Conservation (phyloP, 2,329 filamentous ascomycete species). For the Monilinia fructigena region DNA sequence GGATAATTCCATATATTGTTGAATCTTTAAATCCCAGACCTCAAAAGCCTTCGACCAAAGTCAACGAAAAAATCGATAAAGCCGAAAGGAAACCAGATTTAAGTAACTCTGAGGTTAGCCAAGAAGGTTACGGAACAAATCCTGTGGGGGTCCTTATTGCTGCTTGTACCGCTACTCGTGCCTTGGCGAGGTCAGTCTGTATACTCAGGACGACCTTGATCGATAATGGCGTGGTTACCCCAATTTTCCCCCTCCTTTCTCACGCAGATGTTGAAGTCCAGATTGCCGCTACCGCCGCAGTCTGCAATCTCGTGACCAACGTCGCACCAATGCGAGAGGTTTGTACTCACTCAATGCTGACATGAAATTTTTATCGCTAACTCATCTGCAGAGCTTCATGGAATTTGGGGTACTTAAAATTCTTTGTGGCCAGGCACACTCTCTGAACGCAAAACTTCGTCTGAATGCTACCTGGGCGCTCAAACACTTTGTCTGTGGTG, state of each 20-base stretch:
- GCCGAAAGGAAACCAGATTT: slow-evolving; percentile 29
- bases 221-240: slow-evolving; percentile 77
- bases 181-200: slow-evolving; percentile 80
- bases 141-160: slow-evolving; percentile 76
- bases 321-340: slow-evolving; percentile 91
- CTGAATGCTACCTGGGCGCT: slow-evolving; percentile 90
- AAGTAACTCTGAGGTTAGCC: slow-evolving; percentile 26
- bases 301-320: slow-evolving; percentile 83
- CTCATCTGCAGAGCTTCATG: slow-evolving; percentile 59
- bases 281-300: slow-evolving; percentile 78
- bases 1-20: slow-evolving; percentile 77
- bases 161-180: slow-evolving; percentile 77
- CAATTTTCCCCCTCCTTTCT: slow-evolving; percentile 71
- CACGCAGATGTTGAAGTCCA: slow-evolving; percentile 77
- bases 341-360: slow-evolving; percentile 42
- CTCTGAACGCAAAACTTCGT: slow-evolving; percentile 72
- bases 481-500: slow-evolving; percentile 80
- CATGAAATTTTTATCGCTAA: slow-evolving; percentile 17
- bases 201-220: slow-evolving; percentile 83
- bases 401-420: slow-evolving; percentile 72
- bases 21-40: slow-evolving; percentile 71
- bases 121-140: slow-evolving; percentile 64
- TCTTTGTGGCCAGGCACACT: slow-evolving; percentile 82
- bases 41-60: slow-evolving; percentile 47
- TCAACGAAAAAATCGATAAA: slow-evolving; percentile 41